Evolutionary conservation across 345 rosid genomes (phyloP), one percentile per base, ranked within the genome.

Genomic region (Moricandia arvensis): DNA sequence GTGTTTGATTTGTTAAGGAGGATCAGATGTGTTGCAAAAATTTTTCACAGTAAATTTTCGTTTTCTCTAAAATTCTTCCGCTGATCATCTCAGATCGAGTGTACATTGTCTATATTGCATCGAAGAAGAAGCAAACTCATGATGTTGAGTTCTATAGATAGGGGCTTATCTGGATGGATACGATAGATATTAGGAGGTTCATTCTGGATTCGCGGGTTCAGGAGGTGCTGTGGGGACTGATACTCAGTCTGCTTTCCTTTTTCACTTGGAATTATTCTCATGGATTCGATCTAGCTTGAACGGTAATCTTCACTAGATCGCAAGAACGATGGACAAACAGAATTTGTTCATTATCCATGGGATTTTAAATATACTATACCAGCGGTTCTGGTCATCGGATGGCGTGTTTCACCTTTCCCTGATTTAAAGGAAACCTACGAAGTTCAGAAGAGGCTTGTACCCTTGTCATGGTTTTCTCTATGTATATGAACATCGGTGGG

Each of bases 261-360:
- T 10, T 24, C 30, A 4, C 12, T 13, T 13, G 17, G 18, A 4
- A 27, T 1, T 37, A 29, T 27, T 71, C 47, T 12, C 31, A 16
- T 8, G 18, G 18, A 60, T 60, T 43, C 67, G 33, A 60, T 60
- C 11, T n/a, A 71, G 31, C 45, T 60, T 71, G 68, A 71, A 71
- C 12, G 68, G 60, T 4, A 61, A 11, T 3, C 68, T 71, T 71
- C 49, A 71, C 26, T 71, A 59, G 68, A 33, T 45, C 8, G 60
- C 0, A 13, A 18, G 9, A 1, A 34, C 33, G 1, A 12, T 13
- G 15, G 1, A n/a, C 49, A 12, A 43, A 12, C 49, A 43, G 4
- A 34, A 4, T 15, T 71, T 15, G 7, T 71, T n/a, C n/a, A 8
- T 57, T 71, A 60, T 71, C 75, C 1, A 3, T 60, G 21, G 33